phyloP scores from a whole-genome alignment of 768 basidiomycete genomes.

The Cyathus striatus region DNA sequence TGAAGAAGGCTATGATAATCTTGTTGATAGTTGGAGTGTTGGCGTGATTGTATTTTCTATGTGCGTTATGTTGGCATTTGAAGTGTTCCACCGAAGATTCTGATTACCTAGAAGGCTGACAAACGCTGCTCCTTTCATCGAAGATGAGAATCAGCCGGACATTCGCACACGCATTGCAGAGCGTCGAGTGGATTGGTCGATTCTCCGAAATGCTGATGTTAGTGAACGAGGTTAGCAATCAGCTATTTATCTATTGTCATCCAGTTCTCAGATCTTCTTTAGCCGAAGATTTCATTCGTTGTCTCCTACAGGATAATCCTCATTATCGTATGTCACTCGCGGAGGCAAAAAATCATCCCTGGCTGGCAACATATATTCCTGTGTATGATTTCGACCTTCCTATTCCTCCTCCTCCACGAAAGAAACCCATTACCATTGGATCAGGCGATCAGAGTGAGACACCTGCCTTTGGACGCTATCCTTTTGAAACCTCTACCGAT shows the following conservation, averaged over 20 bases:
- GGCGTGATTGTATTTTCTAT: constrained; percentile 94
- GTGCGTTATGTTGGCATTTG: constrained; percentile 35
- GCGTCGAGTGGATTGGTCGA: constrained; percentile 59
- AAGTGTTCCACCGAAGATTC: constrained; percentile 5
- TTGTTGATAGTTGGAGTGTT: constrained; percentile 95
- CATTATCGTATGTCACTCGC: constrained; percentile 63
- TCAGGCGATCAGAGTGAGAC: not conserved
- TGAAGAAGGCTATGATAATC: constrained; percentile 72
- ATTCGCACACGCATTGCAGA: constrained; percentile 56
- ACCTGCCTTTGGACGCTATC: not conserved
- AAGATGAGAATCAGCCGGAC: constrained; percentile 57
- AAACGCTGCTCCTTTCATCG: constrained; percentile 74
- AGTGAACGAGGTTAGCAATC: constrained; percentile 41
- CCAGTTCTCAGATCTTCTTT: constrained; percentile 6
- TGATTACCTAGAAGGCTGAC: constrained; percentile 56
- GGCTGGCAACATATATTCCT: constrained; percentile 48
- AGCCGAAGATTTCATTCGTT: constrained; percentile 65
- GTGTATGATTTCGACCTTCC: constrained; percentile 11
- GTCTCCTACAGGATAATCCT: constrained; percentile 65
- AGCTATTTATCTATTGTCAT: not conserved
- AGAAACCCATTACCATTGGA: not conserved
- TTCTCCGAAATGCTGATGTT: constrained; percentile 33
- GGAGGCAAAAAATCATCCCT: constrained; percentile 67
- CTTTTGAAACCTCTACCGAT: no score
- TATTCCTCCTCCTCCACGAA: not conserved